phyloP scores from a whole-genome alignment of 2,329 filamentous ascomycete species.

The Exophiala spinifera region DNA sequence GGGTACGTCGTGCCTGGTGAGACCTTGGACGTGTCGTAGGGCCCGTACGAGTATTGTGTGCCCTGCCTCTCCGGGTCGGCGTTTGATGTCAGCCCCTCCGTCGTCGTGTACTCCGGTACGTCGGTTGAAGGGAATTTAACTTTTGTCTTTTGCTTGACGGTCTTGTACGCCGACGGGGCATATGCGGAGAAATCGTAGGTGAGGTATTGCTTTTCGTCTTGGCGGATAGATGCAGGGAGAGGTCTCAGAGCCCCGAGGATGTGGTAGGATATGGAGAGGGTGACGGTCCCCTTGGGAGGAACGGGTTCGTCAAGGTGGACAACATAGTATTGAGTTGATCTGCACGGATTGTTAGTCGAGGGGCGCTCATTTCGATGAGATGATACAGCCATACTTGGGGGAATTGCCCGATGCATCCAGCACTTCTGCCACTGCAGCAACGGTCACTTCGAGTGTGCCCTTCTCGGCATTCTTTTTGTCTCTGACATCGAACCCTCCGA shows the following conservation, averaged over 20 bases:
- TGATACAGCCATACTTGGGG: constrained; percentile 53
- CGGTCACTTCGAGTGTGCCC: constrained; percentile 66
- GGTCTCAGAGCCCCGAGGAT: constrained; percentile 74
- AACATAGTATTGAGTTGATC: constrained; percentile 76
- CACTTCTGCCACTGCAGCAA: constrained; percentile 59
- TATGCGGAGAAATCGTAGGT: constrained; percentile 83
- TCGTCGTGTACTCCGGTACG: constrained; percentile 79
- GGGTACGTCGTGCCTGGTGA: constrained; percentile 72
- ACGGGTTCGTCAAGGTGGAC: constrained; percentile 76
- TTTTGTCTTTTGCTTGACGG: constrained; percentile 93
- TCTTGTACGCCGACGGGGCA: constrained; percentile 76
- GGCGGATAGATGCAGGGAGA: constrained; percentile 76
- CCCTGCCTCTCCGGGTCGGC: constrained; percentile 78
- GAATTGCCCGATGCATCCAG: constrained; percentile 44
- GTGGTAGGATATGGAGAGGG: constrained; percentile 81
- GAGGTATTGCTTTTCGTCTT: constrained; percentile 83
- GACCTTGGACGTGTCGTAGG: constrained; percentile 67
- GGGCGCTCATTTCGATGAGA: constrained; percentile 34
- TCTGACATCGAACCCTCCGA: constrained; percentile 86
- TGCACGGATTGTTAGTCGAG: constrained; percentile 36
- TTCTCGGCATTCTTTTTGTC: constrained; percentile 77
- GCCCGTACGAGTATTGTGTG: constrained; percentile 81
- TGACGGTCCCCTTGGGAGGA: constrained; percentile 72
- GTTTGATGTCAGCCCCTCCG: constrained; percentile 56
- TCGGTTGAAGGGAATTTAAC: constrained; percentile 78